A percentile compares a stretch with the other conserved stretches of the same genome.
phyloP scores from a whole-genome alignment of 179 eudicot species.

The Spergularia azorica region DNA sequence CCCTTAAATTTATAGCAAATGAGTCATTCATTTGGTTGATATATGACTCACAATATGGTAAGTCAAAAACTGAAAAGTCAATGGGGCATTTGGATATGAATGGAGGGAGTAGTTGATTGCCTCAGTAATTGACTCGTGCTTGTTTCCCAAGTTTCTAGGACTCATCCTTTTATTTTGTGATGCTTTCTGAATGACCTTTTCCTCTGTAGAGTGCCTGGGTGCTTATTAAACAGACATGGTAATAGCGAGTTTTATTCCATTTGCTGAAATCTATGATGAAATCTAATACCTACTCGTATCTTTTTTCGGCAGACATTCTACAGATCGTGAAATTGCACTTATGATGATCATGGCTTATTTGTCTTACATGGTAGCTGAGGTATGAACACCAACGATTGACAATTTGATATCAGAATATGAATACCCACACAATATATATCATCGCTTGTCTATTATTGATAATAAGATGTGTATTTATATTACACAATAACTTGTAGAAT shows the following conservation, averaged over 20 bases:
- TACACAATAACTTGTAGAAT: too few relatives aligned
- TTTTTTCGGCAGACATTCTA: slow-evolving; percentile 59
- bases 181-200: background rate
- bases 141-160: too few relatives aligned
- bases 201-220: background rate
- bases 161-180: background rate
- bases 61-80: too few relatives aligned
- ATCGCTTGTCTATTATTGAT: too few relatives aligned
- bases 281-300: slow-evolving; percentile 17
- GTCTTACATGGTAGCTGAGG: slow-evolving; percentile 88
- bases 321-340: slow-evolving; percentile 85
- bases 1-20: too few relatives aligned
- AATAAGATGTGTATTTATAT: too few relatives aligned
- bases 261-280: slow-evolving; percentile 2
- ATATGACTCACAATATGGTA: too few relatives aligned
- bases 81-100: too few relatives aligned
- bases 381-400: slow-evolving; percentile 32
- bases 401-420: too few relatives aligned
- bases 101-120: background rate
- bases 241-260: background rate
- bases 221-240: background rate
- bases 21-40: too few relatives aligned
- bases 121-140: background rate
- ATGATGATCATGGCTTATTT: slow-evolving; percentile 86
- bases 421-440: too few relatives aligned